These are phyloP conservation scores for Suillus sp. DNA, from an alignment of 768 basidiomycete genomes.

Conservation along the genomic window DNA sequence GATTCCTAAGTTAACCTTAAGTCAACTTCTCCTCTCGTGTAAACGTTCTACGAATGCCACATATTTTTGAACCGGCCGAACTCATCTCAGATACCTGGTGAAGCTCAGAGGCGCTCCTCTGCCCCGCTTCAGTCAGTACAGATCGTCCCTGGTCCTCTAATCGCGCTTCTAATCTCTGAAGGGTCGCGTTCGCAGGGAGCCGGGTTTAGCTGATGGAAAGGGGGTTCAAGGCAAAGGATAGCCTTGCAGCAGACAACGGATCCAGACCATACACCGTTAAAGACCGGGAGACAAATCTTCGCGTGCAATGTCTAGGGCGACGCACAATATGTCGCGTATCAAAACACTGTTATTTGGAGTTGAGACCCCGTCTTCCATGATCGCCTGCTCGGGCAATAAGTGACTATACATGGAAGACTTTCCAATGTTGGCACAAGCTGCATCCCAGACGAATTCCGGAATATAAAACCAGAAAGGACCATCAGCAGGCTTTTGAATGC, in stretches of 20 bases:
- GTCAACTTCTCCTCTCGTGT: no score
- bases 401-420: slow-evolving; percentile 23
- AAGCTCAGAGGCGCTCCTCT: neutral
- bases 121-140: neutral
- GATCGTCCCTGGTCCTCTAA: neutral
- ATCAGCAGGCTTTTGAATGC: slow-evolving; percentile 30
- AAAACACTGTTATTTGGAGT: slow-evolving; percentile 12
- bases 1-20: no score
- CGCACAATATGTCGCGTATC: slow-evolving; percentile 21
- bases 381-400: slow-evolving; percentile 16
- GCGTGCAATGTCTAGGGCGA: slow-evolving; percentile 32
- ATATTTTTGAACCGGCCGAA: no score
- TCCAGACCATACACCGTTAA: slow-evolving; percentile 47
- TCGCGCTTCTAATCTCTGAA: neutral
- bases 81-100: slow-evolving; percentile 1
- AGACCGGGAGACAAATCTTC: slow-evolving; percentile 39
- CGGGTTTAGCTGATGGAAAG: neutral
- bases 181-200: neutral
- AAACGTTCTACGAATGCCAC: no score
- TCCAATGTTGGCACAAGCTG: slow-evolving; percentile 26
- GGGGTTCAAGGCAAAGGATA: slow-evolving; percentile 37
- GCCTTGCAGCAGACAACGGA: slow-evolving; percentile 40
- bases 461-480: slow-evolving; percentile 31
- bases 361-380: slow-evolving; percentile 14
- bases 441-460: slow-evolving; percentile 36